Conservation (phyloP, 2,329 filamentous ascomycete genomes). For the Geosmithia flava region DNA sequence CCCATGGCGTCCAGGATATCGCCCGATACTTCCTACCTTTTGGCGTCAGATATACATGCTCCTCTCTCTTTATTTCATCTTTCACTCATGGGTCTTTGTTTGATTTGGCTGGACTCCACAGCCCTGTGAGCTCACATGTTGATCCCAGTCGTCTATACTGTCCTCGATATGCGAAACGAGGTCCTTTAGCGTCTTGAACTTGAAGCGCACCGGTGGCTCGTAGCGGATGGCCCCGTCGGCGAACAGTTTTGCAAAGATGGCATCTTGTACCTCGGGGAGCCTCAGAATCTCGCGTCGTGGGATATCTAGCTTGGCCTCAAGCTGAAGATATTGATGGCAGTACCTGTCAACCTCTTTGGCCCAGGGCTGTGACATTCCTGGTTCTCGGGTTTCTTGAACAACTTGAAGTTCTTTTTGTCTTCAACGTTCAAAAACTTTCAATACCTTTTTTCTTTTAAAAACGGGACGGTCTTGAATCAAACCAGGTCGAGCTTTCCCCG, state of each 20-base stretch:
- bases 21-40: conserved; percentile 65
- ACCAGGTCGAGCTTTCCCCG: neutral
- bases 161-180: conserved; percentile 59
- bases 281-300: conserved; percentile 48
- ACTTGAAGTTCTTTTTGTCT: too few relatives aligned
- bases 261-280: conserved; percentile 48
- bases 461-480: neutral
- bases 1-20: conserved; percentile 61
- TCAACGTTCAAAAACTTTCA: too few relatives aligned
- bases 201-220: conserved; percentile 57
- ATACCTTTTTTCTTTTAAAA: too few relatives aligned
- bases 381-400: neutral
- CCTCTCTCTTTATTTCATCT: neutral
- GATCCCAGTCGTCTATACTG: conserved; percentile 68
- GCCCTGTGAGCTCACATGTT: conserved; percentile 56
- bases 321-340: conserved; percentile 68
- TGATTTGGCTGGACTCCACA: neutral
- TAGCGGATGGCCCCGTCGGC: conserved; percentile 38
- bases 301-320: conserved; percentile 52
- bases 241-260: conserved; percentile 57
- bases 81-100: neutral
- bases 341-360: conserved; percentile 32
- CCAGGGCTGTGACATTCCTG: conserved; percentile 1
- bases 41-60: conserved; percentile 10
- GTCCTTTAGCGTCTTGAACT: conserved; percentile 59